Evolutionary conservation across 495 filamentous ascomycete genomes (phyloP), one percentile per base, ranked within the genome.

Genomic region (Tuber melanosporum): DNA sequence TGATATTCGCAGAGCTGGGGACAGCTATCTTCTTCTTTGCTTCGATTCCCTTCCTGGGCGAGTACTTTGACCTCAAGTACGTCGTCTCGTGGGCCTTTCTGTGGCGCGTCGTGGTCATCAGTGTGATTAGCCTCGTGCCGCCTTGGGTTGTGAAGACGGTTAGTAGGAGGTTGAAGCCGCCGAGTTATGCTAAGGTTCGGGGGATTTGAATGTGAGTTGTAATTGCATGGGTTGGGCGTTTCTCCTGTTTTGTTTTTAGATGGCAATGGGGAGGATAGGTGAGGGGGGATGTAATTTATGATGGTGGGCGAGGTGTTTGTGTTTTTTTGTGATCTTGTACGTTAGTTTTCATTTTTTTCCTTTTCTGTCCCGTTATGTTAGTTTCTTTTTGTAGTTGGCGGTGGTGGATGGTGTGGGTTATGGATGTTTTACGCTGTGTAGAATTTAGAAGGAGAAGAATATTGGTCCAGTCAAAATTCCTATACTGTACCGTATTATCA

Each of bases 121-220:
- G 87, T 36, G 91, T 91, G 20, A 90, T 97, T 36, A 91, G 90
- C 70, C 83, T 98, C 70, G 88, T 95, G 70, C 96, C 96, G n/a
- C 91, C 94, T 8, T 97, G 92, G 85, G 90, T 88, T 74, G 92
- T 88, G 6, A 99, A 98, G 87, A 81, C 93, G 76, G 90, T 97
- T 74, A 87, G 92, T 84, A 89, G 94, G 82, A 92, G 89, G 73
- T 90, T 96, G 87, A 93, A 90, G 82, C 96, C 95, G 73, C 93
- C 94, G n/a, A 95, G 91, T 83, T 98, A 96, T 86, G 88, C 95
- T 77, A 99, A 99, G 86, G 95, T 99, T 26, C 92, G 92, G 84
- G 94, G 88, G 17, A 87, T 87, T 83, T 86, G 74, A 79, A 45
- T 49, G 52, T 26, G 49, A 73, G 32, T 70, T 57, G 20, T 32